Conservation (phyloP, 495 filamentous ascomycete species). For the Penicillium lagena region DNA sequence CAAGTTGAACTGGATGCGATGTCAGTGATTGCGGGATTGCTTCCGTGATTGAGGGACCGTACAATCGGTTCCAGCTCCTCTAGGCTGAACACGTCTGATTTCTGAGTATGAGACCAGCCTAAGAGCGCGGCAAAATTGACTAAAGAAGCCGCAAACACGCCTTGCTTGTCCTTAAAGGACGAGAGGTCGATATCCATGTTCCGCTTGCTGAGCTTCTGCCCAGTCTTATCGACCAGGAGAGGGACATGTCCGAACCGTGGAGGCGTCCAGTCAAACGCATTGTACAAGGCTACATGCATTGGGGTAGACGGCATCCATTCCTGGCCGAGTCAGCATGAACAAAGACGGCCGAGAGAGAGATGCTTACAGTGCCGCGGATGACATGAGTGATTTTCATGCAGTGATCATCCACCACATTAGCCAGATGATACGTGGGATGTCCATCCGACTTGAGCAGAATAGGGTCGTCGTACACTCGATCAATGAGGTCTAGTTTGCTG, state of each 20-base stretch:
- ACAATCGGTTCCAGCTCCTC: constrained; percentile 63
- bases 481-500: constrained; percentile 33
- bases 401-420: constrained; percentile 95
- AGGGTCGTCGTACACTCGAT: constrained; percentile 61
- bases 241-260: constrained; percentile 86
- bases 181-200: constrained; percentile 63
- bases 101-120: constrained; percentile 72
- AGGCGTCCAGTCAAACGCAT: constrained; percentile 81
- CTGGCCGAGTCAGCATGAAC: constrained; percentile 15
- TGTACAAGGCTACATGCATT: constrained; percentile 79
- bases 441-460: constrained; percentile 88
- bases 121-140: constrained; percentile 79
- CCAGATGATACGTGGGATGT: constrained; percentile 90
- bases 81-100: constrained; percentile 63
- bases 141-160: constrained; percentile 67
- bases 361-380: constrained; percentile 70
- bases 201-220: constrained; percentile 88
- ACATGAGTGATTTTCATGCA: constrained; percentile 94
- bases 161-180: constrained; percentile 56
- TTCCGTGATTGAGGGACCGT: constrained; percentile 11
- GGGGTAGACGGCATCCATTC: constrained; percentile 96
- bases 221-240: constrained; percentile 65
- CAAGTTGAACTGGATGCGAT: constrained; percentile 57
- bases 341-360: not conserved
- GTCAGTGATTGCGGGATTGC: constrained; percentile 4